Evolutionary conservation across 1,284 basidiomycete species (phyloP).

Genomic region (Ceratobasidium sp.): DNA sequence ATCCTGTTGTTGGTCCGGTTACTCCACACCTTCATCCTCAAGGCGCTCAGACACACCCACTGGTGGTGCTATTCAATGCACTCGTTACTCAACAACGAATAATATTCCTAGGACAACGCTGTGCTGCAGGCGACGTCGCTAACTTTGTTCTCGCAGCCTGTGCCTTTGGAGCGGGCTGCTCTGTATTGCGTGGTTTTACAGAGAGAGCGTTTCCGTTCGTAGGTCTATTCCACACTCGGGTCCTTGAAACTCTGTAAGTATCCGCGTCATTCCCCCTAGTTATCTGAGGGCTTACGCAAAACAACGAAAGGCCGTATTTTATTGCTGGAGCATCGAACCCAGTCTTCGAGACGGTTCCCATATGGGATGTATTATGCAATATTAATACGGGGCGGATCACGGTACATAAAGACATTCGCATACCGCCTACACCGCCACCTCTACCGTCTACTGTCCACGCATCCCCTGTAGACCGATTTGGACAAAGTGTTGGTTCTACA

Average conservation of each 20-base stretch:
- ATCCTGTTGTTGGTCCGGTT: slow-evolving; percentile 73
- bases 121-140: slow-evolving; percentile 86
- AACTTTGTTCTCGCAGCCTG: slow-evolving; percentile 92
- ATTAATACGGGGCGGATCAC: slow-evolving; percentile 85
- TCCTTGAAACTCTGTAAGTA: slow-evolving; percentile 10
- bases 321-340: slow-evolving; percentile 98
- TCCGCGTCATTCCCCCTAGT: not conserved
- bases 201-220: slow-evolving; percentile 90
- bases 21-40: slow-evolving; percentile 94
- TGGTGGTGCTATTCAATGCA: slow-evolving; percentile 95
- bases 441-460: slow-evolving; percentile 45
- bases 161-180: slow-evolving; percentile 87
- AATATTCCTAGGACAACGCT: slow-evolving; percentile 89
- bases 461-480: slow-evolving; percentile 21
- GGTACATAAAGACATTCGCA: slow-evolving; percentile 82
- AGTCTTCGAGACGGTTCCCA: slow-evolving; percentile 83
- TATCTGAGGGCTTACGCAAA: not conserved
- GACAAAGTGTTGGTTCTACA: slow-evolving; percentile 7
- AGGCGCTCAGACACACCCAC: slow-evolving; percentile 88
- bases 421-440: slow-evolving; percentile 51
- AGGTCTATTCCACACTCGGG: slow-evolving; percentile 22
- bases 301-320: slow-evolving; percentile 72
- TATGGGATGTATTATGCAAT: slow-evolving; percentile 93
- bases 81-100: slow-evolving; percentile 92
- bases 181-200: slow-evolving; percentile 82